Conservation (phyloP, 345 rosid species). For the Firmiana major region DNA sequence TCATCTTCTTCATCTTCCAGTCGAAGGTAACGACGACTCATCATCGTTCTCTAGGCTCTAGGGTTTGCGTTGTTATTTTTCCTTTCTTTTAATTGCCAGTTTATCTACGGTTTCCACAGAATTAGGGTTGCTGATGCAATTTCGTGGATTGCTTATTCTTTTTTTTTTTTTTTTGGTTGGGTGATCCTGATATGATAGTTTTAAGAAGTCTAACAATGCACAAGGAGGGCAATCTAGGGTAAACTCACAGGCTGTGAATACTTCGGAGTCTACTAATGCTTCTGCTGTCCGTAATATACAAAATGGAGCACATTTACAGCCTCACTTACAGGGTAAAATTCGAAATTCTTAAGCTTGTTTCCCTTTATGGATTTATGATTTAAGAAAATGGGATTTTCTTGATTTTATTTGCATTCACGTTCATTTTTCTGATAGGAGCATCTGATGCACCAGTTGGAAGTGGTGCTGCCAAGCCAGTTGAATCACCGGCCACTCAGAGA, state of each 20-base stretch:
- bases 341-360: neutral
- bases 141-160: neutral
- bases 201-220: slow-evolving; percentile 63
- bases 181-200: slow-evolving; percentile 30
- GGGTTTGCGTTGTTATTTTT: neutral
- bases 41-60: neutral
- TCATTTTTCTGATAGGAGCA: slow-evolving; percentile 1
- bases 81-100: neutral
- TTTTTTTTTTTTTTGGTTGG: neutral
- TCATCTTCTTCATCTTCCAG: slow-evolving; percentile 34
- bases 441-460: neutral
- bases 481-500: slow-evolving; percentile 33
- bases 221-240: slow-evolving; percentile 75
- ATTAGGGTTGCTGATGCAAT: neutral
- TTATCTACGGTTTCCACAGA: neutral
- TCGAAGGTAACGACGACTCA: slow-evolving; percentile 48
- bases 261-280: slow-evolving; percentile 38
- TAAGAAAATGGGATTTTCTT: neutral
- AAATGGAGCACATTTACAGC: slow-evolving; percentile 54
- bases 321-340: slow-evolving; percentile 39
- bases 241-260: slow-evolving; percentile 35
- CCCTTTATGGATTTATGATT: neutral
- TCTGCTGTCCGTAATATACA: slow-evolving; percentile 39
- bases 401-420: neutral
- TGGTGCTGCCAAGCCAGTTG: neutral